Percentiles rank a stretch among this genome's conserved stretches.
Evolutionary conservation across 169 alveolate species (phyloP).

Genomic region (Eimeria tenella): DNA sequence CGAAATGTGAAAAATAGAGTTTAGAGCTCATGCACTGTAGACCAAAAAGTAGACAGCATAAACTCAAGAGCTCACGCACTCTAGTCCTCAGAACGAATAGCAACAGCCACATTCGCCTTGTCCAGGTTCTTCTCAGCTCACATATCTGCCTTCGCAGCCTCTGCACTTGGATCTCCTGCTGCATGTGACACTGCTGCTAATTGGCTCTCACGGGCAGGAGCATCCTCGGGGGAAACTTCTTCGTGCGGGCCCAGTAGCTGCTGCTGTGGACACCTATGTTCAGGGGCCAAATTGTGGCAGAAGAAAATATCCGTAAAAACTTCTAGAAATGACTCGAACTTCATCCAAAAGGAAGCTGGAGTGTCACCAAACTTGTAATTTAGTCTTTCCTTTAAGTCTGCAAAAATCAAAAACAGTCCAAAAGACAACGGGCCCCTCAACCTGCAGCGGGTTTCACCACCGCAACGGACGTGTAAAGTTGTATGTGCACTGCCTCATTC

Average conservation of each 20-base stretch:
- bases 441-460: too few species aligned
- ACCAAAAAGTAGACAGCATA: too few species aligned
- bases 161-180: too few species aligned
- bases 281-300: conserved; percentile 40
- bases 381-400: conserved; percentile 68
- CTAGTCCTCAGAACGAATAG: too few species aligned
- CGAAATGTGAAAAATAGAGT: background rate
- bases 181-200: too few species aligned
- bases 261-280: background rate
- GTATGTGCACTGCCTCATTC: too few species aligned
- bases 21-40: background rate
- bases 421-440: too few species aligned
- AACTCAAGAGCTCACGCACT: too few species aligned
- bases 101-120: too few species aligned
- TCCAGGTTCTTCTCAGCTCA: too few species aligned
- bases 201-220: background rate
- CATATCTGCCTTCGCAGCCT: too few species aligned
- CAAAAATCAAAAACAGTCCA: background rate
- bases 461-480: too few species aligned
- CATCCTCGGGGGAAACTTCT: background rate
- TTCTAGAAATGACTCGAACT: conserved; percentile 27
- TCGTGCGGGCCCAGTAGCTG: background rate
- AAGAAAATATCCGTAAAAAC: conserved; percentile 12
- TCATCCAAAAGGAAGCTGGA: conserved; percentile 71
- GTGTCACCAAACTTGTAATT: conserved; percentile 64